Percentiles rank a stretch among this genome's conserved stretches.
Conservation (phyloP, 2,329 filamentous ascomycete genomes). For the Colletotrichum truncatum region DNA sequence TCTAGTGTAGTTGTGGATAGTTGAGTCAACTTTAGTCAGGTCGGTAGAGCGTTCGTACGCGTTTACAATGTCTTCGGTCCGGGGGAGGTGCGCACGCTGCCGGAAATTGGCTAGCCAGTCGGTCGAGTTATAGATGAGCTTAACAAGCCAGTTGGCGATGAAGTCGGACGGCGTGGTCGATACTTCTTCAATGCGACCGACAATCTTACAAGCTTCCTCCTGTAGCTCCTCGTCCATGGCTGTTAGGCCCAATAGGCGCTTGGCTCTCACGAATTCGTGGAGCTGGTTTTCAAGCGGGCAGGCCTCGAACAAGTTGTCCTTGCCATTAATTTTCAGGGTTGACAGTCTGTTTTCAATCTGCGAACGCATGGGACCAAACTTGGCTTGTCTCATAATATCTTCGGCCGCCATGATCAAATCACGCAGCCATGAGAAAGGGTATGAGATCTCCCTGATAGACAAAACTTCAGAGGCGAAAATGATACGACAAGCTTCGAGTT, state of each 20-base stretch:
- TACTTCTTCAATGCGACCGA: constrained; percentile 64
- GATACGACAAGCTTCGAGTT: constrained; percentile 67
- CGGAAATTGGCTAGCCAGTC: constrained; percentile 67
- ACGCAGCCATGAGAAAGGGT: constrained; percentile 62
- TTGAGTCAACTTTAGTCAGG: constrained; percentile 65
- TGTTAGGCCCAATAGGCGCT: constrained; percentile 64
- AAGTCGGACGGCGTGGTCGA: constrained; percentile 58
- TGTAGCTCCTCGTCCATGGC: constrained; percentile 69
- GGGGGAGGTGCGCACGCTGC: constrained; percentile 64
- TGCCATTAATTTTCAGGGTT: constrained; percentile 64
- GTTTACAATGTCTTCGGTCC: constrained; percentile 63
- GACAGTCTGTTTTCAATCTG: constrained; percentile 57
- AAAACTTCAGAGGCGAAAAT: constrained; percentile 63
- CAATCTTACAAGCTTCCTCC: constrained; percentile 65
- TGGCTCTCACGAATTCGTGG: constrained; percentile 61
- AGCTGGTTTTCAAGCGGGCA: constrained; percentile 66
- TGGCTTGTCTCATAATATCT: constrained; percentile 51
- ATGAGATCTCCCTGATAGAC: constrained; percentile 48
- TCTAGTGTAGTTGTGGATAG: constrained; percentile 65
- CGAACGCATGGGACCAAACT: constrained; percentile 56
- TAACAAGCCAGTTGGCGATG: constrained; percentile 65
- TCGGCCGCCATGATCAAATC: constrained; percentile 65
- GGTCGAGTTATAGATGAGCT: constrained; percentile 58
- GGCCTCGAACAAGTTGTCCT: constrained; percentile 64
- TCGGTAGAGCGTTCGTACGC: constrained; percentile 60